These are phyloP conservation scores for Scortechinia acanthostroma DNA, from an alignment of 2,329 filamentous ascomycete genomes.

Conservation along the genomic window DNA sequence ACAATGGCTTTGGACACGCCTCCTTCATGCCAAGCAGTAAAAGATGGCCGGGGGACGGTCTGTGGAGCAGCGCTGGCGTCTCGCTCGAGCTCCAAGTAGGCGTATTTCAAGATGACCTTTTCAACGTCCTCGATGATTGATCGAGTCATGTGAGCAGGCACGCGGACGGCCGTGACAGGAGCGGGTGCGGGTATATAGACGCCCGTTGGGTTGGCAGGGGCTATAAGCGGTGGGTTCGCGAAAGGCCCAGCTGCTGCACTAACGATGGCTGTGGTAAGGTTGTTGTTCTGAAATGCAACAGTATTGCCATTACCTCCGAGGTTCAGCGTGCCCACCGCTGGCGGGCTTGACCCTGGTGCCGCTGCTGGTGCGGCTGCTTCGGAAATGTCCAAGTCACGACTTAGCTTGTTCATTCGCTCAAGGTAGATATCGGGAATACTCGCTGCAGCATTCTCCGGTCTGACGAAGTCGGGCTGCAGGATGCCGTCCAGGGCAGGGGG, in stretches of 20 bases:
- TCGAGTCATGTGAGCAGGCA: too few relatives aligned
- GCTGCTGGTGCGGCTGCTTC: too few relatives aligned
- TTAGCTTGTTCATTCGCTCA: background rate
- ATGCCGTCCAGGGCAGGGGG: background rate
- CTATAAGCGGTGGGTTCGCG: too few relatives aligned
- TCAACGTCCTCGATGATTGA: constrained; percentile 13
- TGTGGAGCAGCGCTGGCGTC: constrained; percentile 11
- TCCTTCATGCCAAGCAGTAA: background rate
- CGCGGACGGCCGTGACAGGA: too few relatives aligned
- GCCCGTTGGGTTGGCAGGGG: too few relatives aligned
- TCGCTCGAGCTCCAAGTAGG: constrained; percentile 18
- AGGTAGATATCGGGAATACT: background rate
- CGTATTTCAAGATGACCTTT: constrained; percentile 12
- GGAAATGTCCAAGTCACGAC: too few relatives aligned
- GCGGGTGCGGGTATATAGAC: too few relatives aligned
- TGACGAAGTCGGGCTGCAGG: background rate
- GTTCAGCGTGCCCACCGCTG: too few relatives aligned
- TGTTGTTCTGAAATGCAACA: background rate
- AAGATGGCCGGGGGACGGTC: background rate
- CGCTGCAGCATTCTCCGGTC: background rate
- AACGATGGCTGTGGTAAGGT: too few relatives aligned
- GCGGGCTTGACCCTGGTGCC: too few relatives aligned
- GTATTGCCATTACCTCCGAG: too few relatives aligned
- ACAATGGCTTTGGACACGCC: background rate
- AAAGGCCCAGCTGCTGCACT: too few relatives aligned